Percentiles rank a stretch among this genome's conserved stretches.
These are phyloP conservation scores for Xylaria sp. DNA, from an alignment of 2,329 filamentous ascomycete genomes.

Conservation along the genomic window DNA sequence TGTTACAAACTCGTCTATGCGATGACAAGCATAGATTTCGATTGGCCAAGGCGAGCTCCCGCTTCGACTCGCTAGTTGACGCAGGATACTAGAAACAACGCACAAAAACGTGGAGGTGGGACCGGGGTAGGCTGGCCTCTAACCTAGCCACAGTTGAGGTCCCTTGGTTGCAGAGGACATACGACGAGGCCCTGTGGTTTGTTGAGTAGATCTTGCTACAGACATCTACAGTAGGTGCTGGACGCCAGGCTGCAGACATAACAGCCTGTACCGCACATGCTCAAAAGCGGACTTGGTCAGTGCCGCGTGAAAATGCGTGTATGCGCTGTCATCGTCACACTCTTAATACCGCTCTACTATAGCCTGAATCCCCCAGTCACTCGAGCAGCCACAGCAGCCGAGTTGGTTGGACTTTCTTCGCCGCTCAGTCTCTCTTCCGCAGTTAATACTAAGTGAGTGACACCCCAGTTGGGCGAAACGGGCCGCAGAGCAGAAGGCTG, in stretches of 20 bases:
- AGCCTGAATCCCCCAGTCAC: slow-evolving; percentile 31
- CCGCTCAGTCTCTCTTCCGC: slow-evolving; percentile 5
- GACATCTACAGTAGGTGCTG: slow-evolving; percentile 4
- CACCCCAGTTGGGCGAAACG: slow-evolving; percentile 16
- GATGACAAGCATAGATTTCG: slow-evolving; percentile 1
- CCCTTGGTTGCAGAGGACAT: slow-evolving; percentile 26
- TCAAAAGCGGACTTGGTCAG: slow-evolving; percentile 12
- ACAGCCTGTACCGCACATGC: slow-evolving; percentile 2
- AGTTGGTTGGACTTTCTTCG: slow-evolving; percentile 1
- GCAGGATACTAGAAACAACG: slow-evolving; percentile 24
- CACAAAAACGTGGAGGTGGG: slow-evolving; percentile 32
- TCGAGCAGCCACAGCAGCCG: slow-evolving; percentile 23
- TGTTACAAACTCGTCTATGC: slow-evolving; percentile 22
- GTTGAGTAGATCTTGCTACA: slow-evolving; percentile 15
- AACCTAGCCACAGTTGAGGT: slow-evolving; percentile 27
- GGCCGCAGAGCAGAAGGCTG: slow-evolving; percentile 20
- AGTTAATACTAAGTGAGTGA: not conserved
- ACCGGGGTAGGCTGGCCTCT: slow-evolving; percentile 24
- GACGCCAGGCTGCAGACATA: not conserved
- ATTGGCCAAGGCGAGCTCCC: slow-evolving; percentile 16
- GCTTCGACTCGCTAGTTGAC: slow-evolving; percentile 17
- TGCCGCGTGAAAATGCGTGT: slow-evolving; percentile 32
- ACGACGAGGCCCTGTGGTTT: slow-evolving; percentile 15
- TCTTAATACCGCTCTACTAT: slow-evolving; percentile 38
- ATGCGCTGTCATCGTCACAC: slow-evolving; percentile 44